Evolutionary conservation across 1,284 basidiomycete genomes (phyloP).

Genomic region (Gymnopus androsaceus): DNA sequence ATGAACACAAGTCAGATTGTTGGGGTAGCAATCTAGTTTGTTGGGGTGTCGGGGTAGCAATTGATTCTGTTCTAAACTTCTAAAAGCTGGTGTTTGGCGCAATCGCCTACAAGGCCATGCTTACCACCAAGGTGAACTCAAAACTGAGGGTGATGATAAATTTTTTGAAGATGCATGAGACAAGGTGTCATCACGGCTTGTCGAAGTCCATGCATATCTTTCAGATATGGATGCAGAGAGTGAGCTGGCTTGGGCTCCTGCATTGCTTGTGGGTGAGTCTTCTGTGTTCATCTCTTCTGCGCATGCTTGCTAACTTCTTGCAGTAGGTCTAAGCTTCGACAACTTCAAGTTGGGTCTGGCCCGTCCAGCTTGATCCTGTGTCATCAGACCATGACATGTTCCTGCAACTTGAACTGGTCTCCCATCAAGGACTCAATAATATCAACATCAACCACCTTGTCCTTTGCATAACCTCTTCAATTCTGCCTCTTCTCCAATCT

Average conservation of each 20-base stretch:
- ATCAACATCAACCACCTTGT: too few species aligned
- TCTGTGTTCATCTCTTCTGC: not conserved
- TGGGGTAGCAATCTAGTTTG: constrained; percentile 65
- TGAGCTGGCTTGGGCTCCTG: constrained; percentile 90
- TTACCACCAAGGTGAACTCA: constrained; percentile 77
- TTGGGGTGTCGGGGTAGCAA: constrained; percentile 89
- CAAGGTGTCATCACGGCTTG: constrained; percentile 82
- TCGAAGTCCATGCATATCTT: constrained; percentile 88
- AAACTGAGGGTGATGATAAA: constrained; percentile 73
- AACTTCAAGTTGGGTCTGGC: too few species aligned
- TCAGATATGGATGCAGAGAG: constrained; percentile 98
- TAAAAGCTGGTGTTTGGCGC: constrained; percentile 96
- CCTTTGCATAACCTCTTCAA: not conserved
- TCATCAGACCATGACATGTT: too few species aligned
- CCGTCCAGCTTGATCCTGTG: too few species aligned
- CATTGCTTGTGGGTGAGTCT: constrained; percentile 77
- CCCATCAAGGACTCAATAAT: too few species aligned
- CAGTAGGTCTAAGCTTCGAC: constrained; percentile 90
- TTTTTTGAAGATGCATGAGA: constrained; percentile 82
- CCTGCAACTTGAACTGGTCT: too few species aligned
- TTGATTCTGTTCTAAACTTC: constrained; percentile 94
- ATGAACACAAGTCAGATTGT: too few species aligned
- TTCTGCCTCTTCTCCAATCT: constrained; percentile 54
- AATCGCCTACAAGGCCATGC: constrained; percentile 77
- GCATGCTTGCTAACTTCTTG: not conserved